Evolutionary conservation across 202 grass and related monocot genomes (phyloP).

Genomic region (Cymbopogon flexuosus): DNA sequence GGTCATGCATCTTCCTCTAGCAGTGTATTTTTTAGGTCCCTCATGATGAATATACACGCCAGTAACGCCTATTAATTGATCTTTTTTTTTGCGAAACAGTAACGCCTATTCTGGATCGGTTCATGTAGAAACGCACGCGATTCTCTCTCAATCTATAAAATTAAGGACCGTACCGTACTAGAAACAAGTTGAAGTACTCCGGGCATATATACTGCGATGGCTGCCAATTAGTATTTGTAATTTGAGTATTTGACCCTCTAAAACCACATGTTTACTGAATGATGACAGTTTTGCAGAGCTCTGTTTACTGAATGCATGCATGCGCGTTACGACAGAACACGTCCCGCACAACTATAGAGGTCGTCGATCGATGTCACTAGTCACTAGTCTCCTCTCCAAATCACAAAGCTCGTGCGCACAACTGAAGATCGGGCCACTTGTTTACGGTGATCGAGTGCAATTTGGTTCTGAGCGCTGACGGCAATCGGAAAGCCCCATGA

Average conservation of each 20-base stretch:
- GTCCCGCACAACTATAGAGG: background rate
- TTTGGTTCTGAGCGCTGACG: background rate
- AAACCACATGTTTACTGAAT: background rate
- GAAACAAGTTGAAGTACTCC: background rate
- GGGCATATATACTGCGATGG: background rate
- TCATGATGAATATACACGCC: background rate
- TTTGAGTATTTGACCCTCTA: background rate
- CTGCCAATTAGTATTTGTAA: background rate
- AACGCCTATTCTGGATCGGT: background rate
- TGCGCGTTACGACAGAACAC: background rate
- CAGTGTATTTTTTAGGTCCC: background rate
- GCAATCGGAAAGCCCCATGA: too few relatives aligned
- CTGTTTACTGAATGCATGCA: background rate
- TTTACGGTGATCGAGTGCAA: conserved; percentile 44
- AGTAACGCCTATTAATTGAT: background rate
- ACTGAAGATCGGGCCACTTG: background rate
- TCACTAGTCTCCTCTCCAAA: background rate
- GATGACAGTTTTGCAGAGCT: background rate
- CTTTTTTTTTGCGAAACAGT: too few relatives aligned
- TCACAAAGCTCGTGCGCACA: background rate
- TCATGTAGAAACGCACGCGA: background rate
- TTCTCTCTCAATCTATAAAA: background rate
- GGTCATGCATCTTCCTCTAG: background rate
- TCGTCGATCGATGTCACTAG: background rate
- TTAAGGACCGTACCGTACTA: background rate